Base-by-base conservation (phyloP, 1,139 yeast genomes). In the Sugiyamaella grinbergsii region DNA sequence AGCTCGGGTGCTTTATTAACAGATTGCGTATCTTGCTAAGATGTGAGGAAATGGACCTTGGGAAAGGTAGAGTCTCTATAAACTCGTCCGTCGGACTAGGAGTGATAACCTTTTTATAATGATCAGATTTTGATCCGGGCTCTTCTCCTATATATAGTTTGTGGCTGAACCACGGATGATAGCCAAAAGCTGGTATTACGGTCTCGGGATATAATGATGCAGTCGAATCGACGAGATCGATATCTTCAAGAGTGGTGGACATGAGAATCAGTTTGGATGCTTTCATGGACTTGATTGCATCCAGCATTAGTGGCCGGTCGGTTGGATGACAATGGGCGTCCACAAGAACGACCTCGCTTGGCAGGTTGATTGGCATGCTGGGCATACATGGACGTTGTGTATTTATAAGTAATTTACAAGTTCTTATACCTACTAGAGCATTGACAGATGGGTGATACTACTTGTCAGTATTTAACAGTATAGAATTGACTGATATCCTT, bases 161-260 rank as follows among this genome's bases (percentile, higher is more conserved):
- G 66, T 91, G 95, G 1, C 81, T 70, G 62, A 79, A 89, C 97
- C 97, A 91, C 0, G 98, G 98, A 66, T 93, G 98, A 3, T 88
- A 73, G 0, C 98, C 98, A 64, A 82, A 83, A 48, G 83, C 81
- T 0, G 93, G 84, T 0, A 76, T 67, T 0, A 85, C 68, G 24
- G 65, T 65, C 8, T 61, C 58, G 2, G 62, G 66, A 6, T 73
- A 67, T 19, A 42, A 24, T 1, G 43, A 45, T 10, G 69, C 67
- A 16, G 64, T 56, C 18, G 58, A 53, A 7, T 57, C 62, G 5
- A 74, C 76, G n/a, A 57, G 47, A 7, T 59, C 64, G 19, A 70
- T 61, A 50, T 72, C 77, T 24, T 60, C 63, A 15, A 66, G 58
- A 42, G 63, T 58, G 16, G 76, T 71, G n/a, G 76, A 63, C 77